Evolutionary conservation across 352 stramenopile species (phyloP).

Genomic region (Peronospora destructor): DNA sequence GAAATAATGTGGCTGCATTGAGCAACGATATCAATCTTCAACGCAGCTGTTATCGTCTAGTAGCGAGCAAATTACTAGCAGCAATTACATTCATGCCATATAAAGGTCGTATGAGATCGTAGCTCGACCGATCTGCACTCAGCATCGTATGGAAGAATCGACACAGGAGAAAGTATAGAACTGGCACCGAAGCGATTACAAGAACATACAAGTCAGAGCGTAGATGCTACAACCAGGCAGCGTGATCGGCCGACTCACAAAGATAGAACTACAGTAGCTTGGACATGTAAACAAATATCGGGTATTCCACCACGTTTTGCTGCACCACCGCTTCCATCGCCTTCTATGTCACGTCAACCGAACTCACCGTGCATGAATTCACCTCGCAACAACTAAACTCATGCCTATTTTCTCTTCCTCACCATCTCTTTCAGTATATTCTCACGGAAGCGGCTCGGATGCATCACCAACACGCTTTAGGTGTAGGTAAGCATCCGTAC

Average conservation of each 20-base stretch:
- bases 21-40: too few relatives aligned
- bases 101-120: slow-evolving; percentile 41
- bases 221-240: slow-evolving; percentile 41
- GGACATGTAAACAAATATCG: too few relatives aligned
- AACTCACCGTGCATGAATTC: slow-evolving; percentile 1
- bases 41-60: too few relatives aligned
- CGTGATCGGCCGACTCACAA: slow-evolving; percentile 5
- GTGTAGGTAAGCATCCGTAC: slow-evolving; percentile 96
- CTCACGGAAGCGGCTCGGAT: slow-evolving; percentile 78
- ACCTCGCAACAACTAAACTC: not conserved
- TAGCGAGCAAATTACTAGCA: slow-evolving; percentile 25
- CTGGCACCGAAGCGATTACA: slow-evolving; percentile 16
- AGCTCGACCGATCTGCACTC: slow-evolving; percentile 42
- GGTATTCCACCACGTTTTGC: too few relatives aligned
- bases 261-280: not conserved
- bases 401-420: not conserved
- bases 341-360: slow-evolving; percentile 10
- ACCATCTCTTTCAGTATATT: not conserved
- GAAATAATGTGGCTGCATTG: too few relatives aligned
- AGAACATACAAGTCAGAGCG: slow-evolving; percentile 51
- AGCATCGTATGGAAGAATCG: slow-evolving; percentile 2
- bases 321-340: not conserved
- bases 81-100: slow-evolving; percentile 27
- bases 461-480: slow-evolving; percentile 89
- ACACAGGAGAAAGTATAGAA: slow-evolving; percentile 6